Evolutionary conservation across 768 basidiomycete genomes (phyloP).

Genomic region (Leccinum imitatum): DNA sequence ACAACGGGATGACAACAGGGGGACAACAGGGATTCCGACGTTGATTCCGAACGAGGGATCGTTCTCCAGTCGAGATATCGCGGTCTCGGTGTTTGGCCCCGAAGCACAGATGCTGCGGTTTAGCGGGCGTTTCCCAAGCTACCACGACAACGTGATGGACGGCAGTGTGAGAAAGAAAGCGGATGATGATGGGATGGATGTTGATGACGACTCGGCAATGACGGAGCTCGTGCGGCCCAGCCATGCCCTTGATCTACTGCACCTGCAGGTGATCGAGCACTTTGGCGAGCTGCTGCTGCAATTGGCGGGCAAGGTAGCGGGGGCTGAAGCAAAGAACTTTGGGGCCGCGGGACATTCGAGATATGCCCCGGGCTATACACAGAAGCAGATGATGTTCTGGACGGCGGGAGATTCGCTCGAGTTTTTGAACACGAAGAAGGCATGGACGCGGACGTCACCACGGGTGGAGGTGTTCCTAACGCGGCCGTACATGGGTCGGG

Average conservation of each 20-base stretch:
- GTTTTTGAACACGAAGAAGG: conserved; percentile 49
- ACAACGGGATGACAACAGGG: conserved; percentile 14
- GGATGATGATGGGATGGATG: conserved; percentile 53
- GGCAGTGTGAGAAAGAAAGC: conserved; percentile 20
- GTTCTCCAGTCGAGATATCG: conserved; percentile 53
- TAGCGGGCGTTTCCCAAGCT: conserved; percentile 37
- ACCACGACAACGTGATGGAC: conserved; percentile 33
- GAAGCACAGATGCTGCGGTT: conserved; percentile 40
- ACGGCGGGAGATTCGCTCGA: conserved; percentile 53
- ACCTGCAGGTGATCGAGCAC: conserved; percentile 67
- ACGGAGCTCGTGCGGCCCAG: conserved; percentile 42
- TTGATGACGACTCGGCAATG: conserved; percentile 52
- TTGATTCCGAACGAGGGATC: conserved; percentile 36
- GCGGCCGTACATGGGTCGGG: conserved; percentile 44
- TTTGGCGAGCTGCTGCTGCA: conserved; percentile 61
- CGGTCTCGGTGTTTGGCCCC: conserved; percentile 43
- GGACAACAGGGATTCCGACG: conserved; percentile 19
- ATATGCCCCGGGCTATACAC: conserved; percentile 55
- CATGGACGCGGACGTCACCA: conserved; percentile 38
- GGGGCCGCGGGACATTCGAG: conserved; percentile 40
- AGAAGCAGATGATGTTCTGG: conserved; percentile 50
- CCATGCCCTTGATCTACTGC: conserved; percentile 64
- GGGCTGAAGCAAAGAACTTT: conserved; percentile 28
- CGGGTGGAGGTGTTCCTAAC: conserved; percentile 52
- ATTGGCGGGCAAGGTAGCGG: conserved; percentile 49